These are phyloP conservation scores for Croton laevigatus DNA, from an alignment of 441 rosid species.

Conservation along the genomic window DNA sequence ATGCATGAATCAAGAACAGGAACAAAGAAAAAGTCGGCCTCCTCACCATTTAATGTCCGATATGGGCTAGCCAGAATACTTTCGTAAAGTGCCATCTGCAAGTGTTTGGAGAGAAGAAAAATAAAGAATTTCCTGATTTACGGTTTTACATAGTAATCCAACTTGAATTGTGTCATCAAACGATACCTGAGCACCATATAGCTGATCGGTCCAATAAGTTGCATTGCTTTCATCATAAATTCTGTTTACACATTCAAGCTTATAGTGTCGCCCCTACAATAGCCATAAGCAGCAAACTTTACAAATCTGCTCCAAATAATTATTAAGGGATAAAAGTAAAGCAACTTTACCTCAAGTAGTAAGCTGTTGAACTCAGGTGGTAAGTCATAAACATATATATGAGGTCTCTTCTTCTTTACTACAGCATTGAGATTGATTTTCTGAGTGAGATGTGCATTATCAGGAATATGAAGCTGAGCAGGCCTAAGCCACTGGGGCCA, in stretches of 20 bases:
- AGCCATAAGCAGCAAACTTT: constrained; percentile 25
- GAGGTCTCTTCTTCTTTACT: constrained; percentile 81
- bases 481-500: constrained; percentile 98
- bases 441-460: constrained; percentile 31
- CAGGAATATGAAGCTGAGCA: constrained; percentile 71
- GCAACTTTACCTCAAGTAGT: constrained; percentile 76
- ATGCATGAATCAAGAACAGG: constrained; percentile 98
- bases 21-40: constrained; percentile 95
- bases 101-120: constrained; percentile 12
- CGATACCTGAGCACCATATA: constrained; percentile 91
- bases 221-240: constrained; percentile 73
- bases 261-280: constrained; percentile 86
- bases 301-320: constrained; percentile 20
- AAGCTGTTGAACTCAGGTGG: constrained; percentile 90
- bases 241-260: constrained; percentile 84
- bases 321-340: constrained; percentile 3
- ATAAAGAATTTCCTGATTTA: constrained; percentile 9
- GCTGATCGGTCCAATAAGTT: constrained; percentile 83
- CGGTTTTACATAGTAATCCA: constrained; percentile 7
- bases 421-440: constrained; percentile 54
- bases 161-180: constrained; percentile 17
- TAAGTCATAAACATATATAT: constrained; percentile 88
- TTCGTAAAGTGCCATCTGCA: constrained; percentile 93
- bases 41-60: constrained; percentile 89
- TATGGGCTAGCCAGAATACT: constrained; percentile 75